A percentile compares a stretch with the other conserved stretches of the same genome.
Conservation (phyloP, 768 basidiomycete genomes). For the Rhodosporidiobolus sp. region DNA sequence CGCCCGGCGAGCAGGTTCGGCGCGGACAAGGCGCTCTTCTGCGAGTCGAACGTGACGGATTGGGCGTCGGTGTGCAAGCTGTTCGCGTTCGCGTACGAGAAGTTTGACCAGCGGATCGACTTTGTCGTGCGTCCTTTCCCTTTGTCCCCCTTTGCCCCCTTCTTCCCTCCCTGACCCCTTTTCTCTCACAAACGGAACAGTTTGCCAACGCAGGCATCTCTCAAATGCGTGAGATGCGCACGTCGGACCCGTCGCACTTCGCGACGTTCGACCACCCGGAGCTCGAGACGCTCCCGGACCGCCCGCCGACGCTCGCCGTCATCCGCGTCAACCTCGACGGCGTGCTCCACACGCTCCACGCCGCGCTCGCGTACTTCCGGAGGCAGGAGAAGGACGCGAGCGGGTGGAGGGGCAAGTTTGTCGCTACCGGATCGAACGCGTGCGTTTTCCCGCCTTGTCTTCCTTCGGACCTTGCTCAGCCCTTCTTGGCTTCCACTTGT, state of each 20-base stretch:
- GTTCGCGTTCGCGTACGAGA: constrained; percentile 7
- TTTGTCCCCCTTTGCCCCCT: not conserved
- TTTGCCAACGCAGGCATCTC: constrained; percentile 38
- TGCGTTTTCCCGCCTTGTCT: not conserved
- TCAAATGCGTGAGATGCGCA: constrained; percentile 34
- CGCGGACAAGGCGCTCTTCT: constrained; percentile 16
- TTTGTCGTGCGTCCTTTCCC: constrained; percentile 11
- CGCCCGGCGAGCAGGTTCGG: not conserved
- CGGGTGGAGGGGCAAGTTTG: constrained; percentile 39
- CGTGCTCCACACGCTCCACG: constrained; percentile 23
- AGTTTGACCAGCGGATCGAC: constrained; percentile 23
- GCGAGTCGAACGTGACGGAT: constrained; percentile 15
- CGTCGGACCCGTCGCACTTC: constrained; percentile 31
- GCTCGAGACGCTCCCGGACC: constrained; percentile 13
- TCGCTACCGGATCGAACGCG: constrained; percentile 37
- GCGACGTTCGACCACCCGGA: constrained; percentile 14
- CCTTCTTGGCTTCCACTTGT: not conserved
- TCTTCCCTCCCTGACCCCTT: not conserved
- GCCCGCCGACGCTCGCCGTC: constrained; percentile 19
- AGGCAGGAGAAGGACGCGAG: constrained; percentile 21
- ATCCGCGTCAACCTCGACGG: constrained; percentile 36
- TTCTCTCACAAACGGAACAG: not conserved
- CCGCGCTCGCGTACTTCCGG: constrained; percentile 33
- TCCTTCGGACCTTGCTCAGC: not conserved
- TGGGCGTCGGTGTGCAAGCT: constrained; percentile 27